These are phyloP conservation scores for Emericellopsis terricola DNA, from an alignment of 495 filamentous ascomycete species.

Conservation along the genomic window DNA sequence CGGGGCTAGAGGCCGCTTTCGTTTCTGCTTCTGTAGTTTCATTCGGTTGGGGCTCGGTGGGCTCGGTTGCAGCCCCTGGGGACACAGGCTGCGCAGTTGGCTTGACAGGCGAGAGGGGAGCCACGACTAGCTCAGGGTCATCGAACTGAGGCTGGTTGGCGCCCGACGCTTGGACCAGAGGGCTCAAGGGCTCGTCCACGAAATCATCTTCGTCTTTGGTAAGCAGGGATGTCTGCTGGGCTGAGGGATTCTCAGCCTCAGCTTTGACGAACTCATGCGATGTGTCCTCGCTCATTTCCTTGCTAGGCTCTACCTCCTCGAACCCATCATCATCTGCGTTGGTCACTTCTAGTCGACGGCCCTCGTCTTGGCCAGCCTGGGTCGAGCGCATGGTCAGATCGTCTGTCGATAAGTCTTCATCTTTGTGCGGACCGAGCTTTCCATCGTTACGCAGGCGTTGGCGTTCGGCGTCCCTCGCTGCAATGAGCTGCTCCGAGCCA, in stretches of 20 bases:
- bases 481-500: constrained; percentile 78
- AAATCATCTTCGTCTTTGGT: constrained; percentile 48
- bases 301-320: constrained; percentile 66
- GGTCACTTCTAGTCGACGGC: constrained; percentile 46
- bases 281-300: constrained; percentile 45
- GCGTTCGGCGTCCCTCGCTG: constrained; percentile 61
- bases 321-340: constrained; percentile 89
- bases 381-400: constrained; percentile 28
- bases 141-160: constrained; percentile 16
- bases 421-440: constrained; percentile 20
- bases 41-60: background rate
- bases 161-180: constrained; percentile 26
- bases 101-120: constrained; percentile 31
- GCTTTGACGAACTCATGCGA: constrained; percentile 29
- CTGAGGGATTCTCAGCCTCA: constrained; percentile 22
- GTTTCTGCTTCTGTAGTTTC: too few species aligned
- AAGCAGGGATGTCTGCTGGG: constrained; percentile 16
- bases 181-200: constrained; percentile 50
- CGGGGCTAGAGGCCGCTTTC: too few species aligned
- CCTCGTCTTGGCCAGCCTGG: constrained; percentile 27
- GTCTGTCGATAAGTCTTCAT: constrained; percentile 16
- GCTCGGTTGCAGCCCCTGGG: background rate
- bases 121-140: constrained; percentile 25
- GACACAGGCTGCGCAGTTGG: constrained; percentile 5
- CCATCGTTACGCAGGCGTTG: constrained; percentile 61